Percentiles rank a stretch among this genome's conserved stretches.
Evolutionary conservation across 345 rosid species (phyloP).

Genomic region (Schrenkiella parvula): DNA sequence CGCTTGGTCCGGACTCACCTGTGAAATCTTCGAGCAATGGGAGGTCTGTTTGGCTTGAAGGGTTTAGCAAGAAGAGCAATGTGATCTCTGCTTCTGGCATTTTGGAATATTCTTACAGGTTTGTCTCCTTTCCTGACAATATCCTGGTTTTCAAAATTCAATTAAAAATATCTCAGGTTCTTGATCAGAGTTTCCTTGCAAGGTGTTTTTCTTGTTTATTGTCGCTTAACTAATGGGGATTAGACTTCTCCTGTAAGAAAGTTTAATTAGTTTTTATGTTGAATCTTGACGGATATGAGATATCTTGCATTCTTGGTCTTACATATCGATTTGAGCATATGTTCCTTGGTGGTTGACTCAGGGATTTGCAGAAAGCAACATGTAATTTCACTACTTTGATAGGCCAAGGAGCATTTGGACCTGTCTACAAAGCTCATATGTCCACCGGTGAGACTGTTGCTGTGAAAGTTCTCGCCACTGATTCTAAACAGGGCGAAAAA

Average conservation of each 20-base stretch:
- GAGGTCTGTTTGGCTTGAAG: conserved; percentile 74
- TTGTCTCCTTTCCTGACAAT: conserved; percentile 29
- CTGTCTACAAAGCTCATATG: conserved; percentile 98
- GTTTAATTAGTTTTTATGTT: background rate
- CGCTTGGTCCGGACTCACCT: conserved; percentile 83
- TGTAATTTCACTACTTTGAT: conserved; percentile 79
- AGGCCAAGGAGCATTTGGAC: conserved; percentile 99
- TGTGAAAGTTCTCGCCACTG: conserved; percentile 90
- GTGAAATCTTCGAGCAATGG: conserved; percentile 61
- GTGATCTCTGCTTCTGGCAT: conserved; percentile 79
- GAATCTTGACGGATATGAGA: background rate
- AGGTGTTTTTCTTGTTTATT: background rate
- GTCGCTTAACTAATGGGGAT: background rate
- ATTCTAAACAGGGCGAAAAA: conserved; percentile 97
- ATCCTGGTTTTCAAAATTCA: background rate
- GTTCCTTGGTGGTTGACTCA: conserved; percentile 27
- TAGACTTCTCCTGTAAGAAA: background rate
- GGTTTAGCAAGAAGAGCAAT: conserved; percentile 52
- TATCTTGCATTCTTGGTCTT: background rate
- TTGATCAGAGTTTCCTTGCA: background rate
- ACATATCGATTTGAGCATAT: background rate
- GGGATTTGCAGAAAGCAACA: conserved; percentile 98
- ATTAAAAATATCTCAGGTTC: background rate
- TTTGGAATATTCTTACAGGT: conserved; percentile 92
- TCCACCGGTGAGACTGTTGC: conserved; percentile 88